Evolutionary conservation across 106 monocot genomes (phyloP), one percentile per base, ranked within the genome.

Genomic region (Triglochin maritima): DNA sequence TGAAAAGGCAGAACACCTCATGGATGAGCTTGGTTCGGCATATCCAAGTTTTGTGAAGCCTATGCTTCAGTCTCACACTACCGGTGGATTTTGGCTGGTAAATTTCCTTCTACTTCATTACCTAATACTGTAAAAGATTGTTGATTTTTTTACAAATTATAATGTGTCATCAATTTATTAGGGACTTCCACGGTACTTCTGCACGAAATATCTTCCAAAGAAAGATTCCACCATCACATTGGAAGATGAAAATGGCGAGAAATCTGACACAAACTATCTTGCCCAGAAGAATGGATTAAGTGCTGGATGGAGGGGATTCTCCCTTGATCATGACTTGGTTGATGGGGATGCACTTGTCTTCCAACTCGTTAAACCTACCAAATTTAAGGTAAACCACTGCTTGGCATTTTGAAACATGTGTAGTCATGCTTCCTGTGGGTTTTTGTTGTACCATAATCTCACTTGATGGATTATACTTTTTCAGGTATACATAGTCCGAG

Each of bases 41-140:
- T 67, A 71, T 73, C 85, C 83, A 2, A 77, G 72, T 63, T 93
- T 93, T 74, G 79, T 85, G 3, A 93, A 88, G 72, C 79, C 92
- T 17, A 93, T 93, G 92, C 68, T 74, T 42, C 88, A 88, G 64
- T 93, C 92, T 0, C 92, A 93, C 69, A 83, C 83, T 5, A 93
- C 89, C 46, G 93, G 93, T 50, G 93, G 93, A 60, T 93, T 93
- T 79, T 93, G 93, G 93, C 79, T 93, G 83, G 89, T 86, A 49
- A 82, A 50, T 49, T 4, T 3, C 6, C 14, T 8, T 17, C 15
- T 16, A 50, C n/a, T 61, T 8, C 9, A 5, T 5, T 3, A 46
- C 42, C n/a, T 11, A 46, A n/a, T 17, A 16, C 15, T 10, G 13
- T 60, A 6, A 10, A 60, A 41, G 3, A 15, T 44, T 71, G 15